Evolutionary conservation across 371 early-diverging fungal genomes (phyloP).

Genomic region (Mucor sp.): DNA sequence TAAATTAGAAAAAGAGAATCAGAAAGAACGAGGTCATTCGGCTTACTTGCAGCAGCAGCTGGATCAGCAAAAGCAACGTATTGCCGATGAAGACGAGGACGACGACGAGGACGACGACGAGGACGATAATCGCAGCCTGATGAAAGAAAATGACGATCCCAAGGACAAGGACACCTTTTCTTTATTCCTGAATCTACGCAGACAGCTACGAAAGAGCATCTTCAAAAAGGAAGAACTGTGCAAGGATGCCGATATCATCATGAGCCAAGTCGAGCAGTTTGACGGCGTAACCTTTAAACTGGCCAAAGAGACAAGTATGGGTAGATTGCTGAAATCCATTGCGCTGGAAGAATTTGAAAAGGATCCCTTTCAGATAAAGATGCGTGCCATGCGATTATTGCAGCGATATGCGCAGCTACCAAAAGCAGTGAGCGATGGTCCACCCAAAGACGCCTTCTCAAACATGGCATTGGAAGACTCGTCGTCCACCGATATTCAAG

Average conservation of each 20-base stretch:
- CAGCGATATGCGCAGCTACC: slow-evolving; percentile 35
- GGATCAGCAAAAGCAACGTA: slow-evolving; percentile 26
- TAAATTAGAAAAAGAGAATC: slow-evolving; percentile 33
- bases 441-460: slow-evolving; percentile 11
- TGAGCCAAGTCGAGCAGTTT: slow-evolving; percentile 48
- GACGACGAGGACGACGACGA: background rate
- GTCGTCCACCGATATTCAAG: slow-evolving; percentile 22
- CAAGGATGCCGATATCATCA: slow-evolving; percentile 35
- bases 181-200: slow-evolving; percentile 33
- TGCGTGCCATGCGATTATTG: slow-evolving; percentile 32
- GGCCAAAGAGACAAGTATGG: slow-evolving; percentile 54
- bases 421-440: background rate
- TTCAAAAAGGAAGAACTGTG: slow-evolving; percentile 44
- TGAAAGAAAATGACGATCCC: slow-evolving; percentile 7
- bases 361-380: slow-evolving; percentile 34
- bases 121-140: background rate
- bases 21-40: slow-evolving; percentile 21
- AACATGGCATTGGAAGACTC: slow-evolving; percentile 9
- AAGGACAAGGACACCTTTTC: background rate
- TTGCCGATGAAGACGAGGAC: slow-evolving; percentile 13
- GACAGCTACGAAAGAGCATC: slow-evolving; percentile 37
- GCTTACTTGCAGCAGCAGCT: slow-evolving; percentile 13
- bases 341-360: slow-evolving; percentile 37
- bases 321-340: slow-evolving; percentile 44
- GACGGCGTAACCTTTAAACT: slow-evolving; percentile 44